Evolutionary conservation across 2,329 filamentous ascomycete genomes (phyloP), one percentile per base, ranked within the genome.

Genomic region (Verticillium isaacii): DNA sequence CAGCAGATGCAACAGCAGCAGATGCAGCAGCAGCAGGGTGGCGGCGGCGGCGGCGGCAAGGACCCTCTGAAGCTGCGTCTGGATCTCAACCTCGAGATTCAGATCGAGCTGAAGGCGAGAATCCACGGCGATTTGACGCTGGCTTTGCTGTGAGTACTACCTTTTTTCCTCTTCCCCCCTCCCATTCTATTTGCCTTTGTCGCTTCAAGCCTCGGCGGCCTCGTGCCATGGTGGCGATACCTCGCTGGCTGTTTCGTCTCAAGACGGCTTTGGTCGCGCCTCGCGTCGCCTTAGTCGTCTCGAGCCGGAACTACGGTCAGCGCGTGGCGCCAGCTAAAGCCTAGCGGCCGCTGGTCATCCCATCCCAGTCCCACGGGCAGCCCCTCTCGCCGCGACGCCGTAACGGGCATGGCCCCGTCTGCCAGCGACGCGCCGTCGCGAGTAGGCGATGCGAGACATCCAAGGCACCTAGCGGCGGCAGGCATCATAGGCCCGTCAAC

Each of bases 111-210:
- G 60, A 92, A 92, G 79, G 90, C 90, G 23, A 89, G 86, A 72
- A 92, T 93, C 65, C 85, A 92, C 68, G 90, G 90, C 69, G 90
- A 93, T 77, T 73, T 93, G 70, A 91, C 89, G 9, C 74, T 92
- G 63, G 86, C 85, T 62, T 80, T 92, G 70, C 85, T 90, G 89
- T 92, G 83, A 67, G 77, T 75, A 15, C 36, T 29, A 23, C 17
- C 56, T 32, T 12, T 45, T 32, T 15, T 37, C 56, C n/a, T 25
- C 39, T 32, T 36, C 19, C 14, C 5, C 19, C 19, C 4, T 45
- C 29, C 23, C 23, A 14, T 56, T 39, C n/a, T 12, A 25, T 25
- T 41, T 32, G 14, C 56, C 19, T 32, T 56, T 5, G 29, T 1
- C 29, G 29, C 29, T 29, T 29, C 29, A 29, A 1, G 5, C 29